A percentile compares a stretch with the other conserved stretches of the same genome.
phyloP scores from a whole-genome alignment of 1,139 yeast genomes.

The Hemisphaericaspora lyxosophila region DNA sequence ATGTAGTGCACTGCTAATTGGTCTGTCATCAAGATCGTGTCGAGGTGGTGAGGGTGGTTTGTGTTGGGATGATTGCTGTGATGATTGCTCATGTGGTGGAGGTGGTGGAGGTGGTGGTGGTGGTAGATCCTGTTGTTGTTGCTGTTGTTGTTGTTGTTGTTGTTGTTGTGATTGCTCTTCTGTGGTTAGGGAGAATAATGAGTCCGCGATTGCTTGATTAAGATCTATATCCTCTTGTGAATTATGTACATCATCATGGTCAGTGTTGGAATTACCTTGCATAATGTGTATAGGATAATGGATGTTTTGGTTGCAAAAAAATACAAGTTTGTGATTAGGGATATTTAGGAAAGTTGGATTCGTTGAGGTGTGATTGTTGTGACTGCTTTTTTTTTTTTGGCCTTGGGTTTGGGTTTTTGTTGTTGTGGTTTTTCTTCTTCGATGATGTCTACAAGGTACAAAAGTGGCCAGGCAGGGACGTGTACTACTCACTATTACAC shows the following conservation, averaged over 20 bases:
- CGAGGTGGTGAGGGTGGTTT: background rate
- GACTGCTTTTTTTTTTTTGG: slow-evolving; percentile 17
- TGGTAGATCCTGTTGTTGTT: background rate
- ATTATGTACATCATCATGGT: slow-evolving; percentile 6
- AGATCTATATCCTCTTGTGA: slow-evolving; percentile 8
- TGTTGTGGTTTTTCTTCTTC: too few relatives aligned
- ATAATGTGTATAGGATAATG: background rate
- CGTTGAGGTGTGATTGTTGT: slow-evolving; percentile 9
- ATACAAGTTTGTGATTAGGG: background rate
- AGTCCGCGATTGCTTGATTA: slow-evolving; percentile 12
- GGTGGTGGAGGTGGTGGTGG: background rate
- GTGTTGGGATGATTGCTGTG: background rate
- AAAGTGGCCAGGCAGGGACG: too few relatives aligned
- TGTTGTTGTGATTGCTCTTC: background rate
- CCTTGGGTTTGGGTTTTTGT: slow-evolving; percentile 6
- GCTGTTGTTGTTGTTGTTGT: background rate
- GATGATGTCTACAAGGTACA: too few relatives aligned
- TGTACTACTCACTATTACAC: slow-evolving; percentile 4
- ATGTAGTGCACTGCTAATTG: slow-evolving; percentile 13
- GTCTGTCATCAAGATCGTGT: background rate
- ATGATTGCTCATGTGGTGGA: slow-evolving; percentile 1
- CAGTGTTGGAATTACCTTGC: background rate
- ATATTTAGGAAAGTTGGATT: background rate
- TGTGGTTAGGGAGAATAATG: slow-evolving; percentile 9
- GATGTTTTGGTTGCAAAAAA: slow-evolving; percentile 5